A percentile compares a stretch with the other conserved stretches of the same genome.
These are phyloP conservation scores for Microsporum audouinii DNA, from an alignment of 2,329 filamentous ascomycete species.

Conservation along the genomic window DNA sequence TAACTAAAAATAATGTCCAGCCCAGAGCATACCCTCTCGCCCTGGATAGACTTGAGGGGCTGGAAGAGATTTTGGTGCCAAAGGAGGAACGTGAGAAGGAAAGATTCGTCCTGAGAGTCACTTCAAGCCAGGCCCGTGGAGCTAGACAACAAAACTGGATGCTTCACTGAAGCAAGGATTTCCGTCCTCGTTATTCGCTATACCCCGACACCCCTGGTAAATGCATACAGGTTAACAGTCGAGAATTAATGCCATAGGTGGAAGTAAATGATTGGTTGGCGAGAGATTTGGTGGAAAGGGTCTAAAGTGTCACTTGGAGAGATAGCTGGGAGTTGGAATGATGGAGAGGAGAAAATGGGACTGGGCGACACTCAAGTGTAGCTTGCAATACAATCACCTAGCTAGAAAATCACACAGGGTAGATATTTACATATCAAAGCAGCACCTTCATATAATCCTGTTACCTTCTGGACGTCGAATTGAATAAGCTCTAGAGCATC, in stretches of 20 bases:
- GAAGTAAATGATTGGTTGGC: too few relatives aligned
- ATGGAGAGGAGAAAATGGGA: too few relatives aligned
- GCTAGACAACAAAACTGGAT: not conserved
- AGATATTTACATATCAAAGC: too few relatives aligned
- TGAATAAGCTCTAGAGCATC: not conserved
- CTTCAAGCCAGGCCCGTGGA: not conserved
- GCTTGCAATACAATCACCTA: too few relatives aligned
- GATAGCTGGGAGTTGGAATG: too few relatives aligned
- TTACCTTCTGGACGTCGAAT: not conserved
- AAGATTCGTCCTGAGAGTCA: not conserved
- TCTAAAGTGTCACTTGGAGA: too few relatives aligned
- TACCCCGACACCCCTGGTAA: not conserved
- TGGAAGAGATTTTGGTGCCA: conserved; percentile 10
- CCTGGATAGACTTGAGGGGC: conserved; percentile 33
- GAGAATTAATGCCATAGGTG: not conserved
- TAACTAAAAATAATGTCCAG: conserved; percentile 41
- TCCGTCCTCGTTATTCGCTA: not conserved
- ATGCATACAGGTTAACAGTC: not conserved
- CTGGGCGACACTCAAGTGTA: too few relatives aligned
- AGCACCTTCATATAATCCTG: not conserved
- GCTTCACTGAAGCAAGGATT: not conserved
- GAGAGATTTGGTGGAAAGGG: too few relatives aligned
- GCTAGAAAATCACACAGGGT: too few relatives aligned
- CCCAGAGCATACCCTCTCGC: conserved; percentile 44
- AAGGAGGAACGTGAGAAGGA: conserved; percentile 4